Percentiles rank a stretch among this genome's conserved stretches.
phyloP scores from a whole-genome alignment of 2,329 filamentous ascomycete genomes.

The Setomelanomma holmii region DNA sequence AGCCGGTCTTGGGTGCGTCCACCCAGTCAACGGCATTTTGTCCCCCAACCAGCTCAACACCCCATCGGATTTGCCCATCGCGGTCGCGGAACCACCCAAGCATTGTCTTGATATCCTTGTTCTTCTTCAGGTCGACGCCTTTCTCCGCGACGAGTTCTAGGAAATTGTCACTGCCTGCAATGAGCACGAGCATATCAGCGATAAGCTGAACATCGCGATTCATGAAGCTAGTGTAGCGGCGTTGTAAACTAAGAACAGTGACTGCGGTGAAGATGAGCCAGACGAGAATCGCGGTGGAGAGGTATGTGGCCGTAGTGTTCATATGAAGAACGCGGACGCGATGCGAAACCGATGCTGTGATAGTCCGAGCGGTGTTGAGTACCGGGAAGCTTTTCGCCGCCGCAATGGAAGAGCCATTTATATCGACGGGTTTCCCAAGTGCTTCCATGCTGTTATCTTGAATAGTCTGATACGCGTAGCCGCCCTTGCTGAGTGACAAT shows the following conservation, averaged over 20 bases:
- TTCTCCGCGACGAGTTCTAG: conserved; percentile 22
- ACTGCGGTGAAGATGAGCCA: conserved; percentile 27
- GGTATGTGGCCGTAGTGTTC: conserved; percentile 26
- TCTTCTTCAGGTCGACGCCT: conserved; percentile 16
- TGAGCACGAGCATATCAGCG: conserved; percentile 30
- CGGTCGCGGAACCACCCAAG: conserved; percentile 30
- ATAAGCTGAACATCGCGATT: conserved; percentile 30
- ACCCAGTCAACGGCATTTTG: conserved; percentile 24
- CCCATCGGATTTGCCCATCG: conserved; percentile 27
- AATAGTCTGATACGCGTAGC: conserved; percentile 33
- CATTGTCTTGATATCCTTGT: conserved; percentile 16
- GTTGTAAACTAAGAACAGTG: conserved; percentile 18
- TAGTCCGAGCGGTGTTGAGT: conserved; percentile 14
- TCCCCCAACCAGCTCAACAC: conserved; percentile 31
- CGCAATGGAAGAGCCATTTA: conserved; percentile 8
- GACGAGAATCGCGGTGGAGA: conserved; percentile 23
- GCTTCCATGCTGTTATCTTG: conserved; percentile 17
- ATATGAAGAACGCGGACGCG: conserved; percentile 25
- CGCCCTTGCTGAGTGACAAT: conserved; percentile 19
- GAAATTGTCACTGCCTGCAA: conserved; percentile 33
- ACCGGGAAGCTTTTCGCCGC: conserved; percentile 6
- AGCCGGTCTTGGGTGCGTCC: conserved; percentile 11
- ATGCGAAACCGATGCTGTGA: conserved; percentile 13
- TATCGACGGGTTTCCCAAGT: conserved; percentile 5
- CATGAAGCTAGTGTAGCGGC: conserved; percentile 22